Conservation (phyloP, 768 basidiomycete genomes). For the Boletus reticuloceps region DNA sequence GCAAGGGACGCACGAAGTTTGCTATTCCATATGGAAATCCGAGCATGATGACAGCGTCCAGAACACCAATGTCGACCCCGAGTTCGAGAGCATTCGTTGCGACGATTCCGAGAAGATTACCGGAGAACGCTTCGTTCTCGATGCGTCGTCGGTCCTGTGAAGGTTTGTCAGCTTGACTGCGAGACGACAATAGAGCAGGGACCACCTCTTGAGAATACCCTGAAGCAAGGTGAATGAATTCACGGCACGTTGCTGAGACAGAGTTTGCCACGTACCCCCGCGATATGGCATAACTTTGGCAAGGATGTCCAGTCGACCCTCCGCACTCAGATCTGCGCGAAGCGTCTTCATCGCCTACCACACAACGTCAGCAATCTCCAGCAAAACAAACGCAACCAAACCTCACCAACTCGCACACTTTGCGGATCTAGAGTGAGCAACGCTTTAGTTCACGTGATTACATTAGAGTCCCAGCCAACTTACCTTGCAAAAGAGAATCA, state of each 20-base stretch:
- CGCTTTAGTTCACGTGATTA: not conserved
- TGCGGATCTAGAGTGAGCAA: constrained; percentile 54
- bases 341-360: constrained; percentile 77
- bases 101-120: constrained; percentile 78
- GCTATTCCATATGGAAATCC: constrained; percentile 80
- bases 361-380: constrained; percentile 12
- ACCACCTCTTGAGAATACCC: constrained; percentile 72
- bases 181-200: not conserved
- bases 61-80: constrained; percentile 85
- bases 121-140: constrained; percentile 84
- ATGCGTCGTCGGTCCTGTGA: constrained; percentile 75
- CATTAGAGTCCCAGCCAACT: not conserved
- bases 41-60: constrained; percentile 88
- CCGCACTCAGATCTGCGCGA: constrained; percentile 64
- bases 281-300: constrained; percentile 78
- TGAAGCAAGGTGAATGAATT: constrained; percentile 20
- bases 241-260: not conserved
- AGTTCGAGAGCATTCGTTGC: constrained; percentile 91
- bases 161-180: not conserved
- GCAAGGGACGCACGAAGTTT: constrained; percentile 59
- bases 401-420: constrained; percentile 75
- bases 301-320: constrained; percentile 74
- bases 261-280: constrained; percentile 54
- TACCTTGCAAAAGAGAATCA: constrained; percentile 90
- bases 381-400: not conserved